Base-by-base conservation (phyloP, 225 moss, liverwort and hornwort genomes). In the Pseudisothecium myosuroides region DNA sequence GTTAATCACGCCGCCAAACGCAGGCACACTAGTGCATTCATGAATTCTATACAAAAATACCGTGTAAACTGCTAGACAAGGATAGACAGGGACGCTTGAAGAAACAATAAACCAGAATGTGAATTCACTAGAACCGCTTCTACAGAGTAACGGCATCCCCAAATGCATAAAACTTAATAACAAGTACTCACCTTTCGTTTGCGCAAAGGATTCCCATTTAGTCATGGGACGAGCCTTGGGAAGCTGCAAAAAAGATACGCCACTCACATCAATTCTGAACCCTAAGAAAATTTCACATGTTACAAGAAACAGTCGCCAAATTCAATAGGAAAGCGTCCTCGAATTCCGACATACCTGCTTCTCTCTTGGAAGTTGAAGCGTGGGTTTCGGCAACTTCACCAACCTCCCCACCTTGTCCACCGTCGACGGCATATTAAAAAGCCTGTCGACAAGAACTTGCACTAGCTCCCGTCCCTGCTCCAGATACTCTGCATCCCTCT, bases 191-290 rank as follows among this genome's bases (percentile, higher is more conserved):
- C 98, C 98, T 95, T 99, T 99, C 32, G 95, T 96, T 91, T 99
- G 96, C 17, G 99, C 99, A 90, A 99, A 99, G 26, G 94, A 89
- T 93, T 99, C 99, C 99, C 99, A 99, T 89, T 97, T 99, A 22
- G 99, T 99, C 87, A 95, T 96, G 43, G 92, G 92, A 85, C 96
- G 96, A 76, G 96, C 64, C 88, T 92, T 95, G 13, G 99, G 97
- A 47, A 99, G 87, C 98, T 98, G 96, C 88, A 90, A 80, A 65
- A n/a, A 76, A 22, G 13, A 54, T 7, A 63, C 9, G 19, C 77
- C 80, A 67, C 36, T 69, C 86, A 81, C 64, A 31, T 75, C 61
- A 83, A 54, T 58, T 66, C 27, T 32, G 32, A 75, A 31, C 41
- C 14, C 12, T 87, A 67, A 17, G 43, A 52, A 49, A 34, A 39